Evolutionary conservation across 805 yeast genomes (phyloP), one percentile per base, ranked within the genome.

Genomic region (Candida oleophila): DNA sequence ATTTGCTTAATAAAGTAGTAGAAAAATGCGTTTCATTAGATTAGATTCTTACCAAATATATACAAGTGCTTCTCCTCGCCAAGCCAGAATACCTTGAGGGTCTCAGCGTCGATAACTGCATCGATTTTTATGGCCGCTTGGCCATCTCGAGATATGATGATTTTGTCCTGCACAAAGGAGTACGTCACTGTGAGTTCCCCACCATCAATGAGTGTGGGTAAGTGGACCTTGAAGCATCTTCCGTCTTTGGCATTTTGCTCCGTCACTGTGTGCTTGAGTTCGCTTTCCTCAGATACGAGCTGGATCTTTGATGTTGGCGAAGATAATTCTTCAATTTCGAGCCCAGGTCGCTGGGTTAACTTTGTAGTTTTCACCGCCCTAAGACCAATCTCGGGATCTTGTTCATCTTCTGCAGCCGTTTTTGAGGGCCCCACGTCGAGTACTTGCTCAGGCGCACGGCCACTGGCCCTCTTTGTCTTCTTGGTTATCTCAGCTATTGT

Each of bases 11-110:
- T n/a, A n/a, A n/a, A n/a, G n/a, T n/a, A n/a, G n/a, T n/a, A n/a
- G n/a, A n/a, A n/a, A n/a, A n/a, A n/a, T n/a, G n/a, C n/a, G n/a
- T n/a, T n/a, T n/a, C n/a, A n/a, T n/a, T n/a, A n/a, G n/a, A n/a
- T n/a, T n/a, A 11, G 16, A 15, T 14, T 33, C 21, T 18, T 20
- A 9, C 52, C 36, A 42, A 50, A 53, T 21, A 57, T 48, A 41
- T 56, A 57, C 15, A 57, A 32, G 4, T 51, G 47, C 14, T 48
- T 44, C 14, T 58, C 60, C 1, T 42, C 11, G 37, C 25, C 43
- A 14, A 55, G 53, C 37, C 51, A 51, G 41, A 52, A 56, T 16
- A 54, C 34, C 19, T 37, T 39, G 21, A 51, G 25, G 19, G 28
- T 42, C 4, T 41, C 44, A n/a, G 34, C 33, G 2, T 37, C 32